Conservation (phyloP, 257 asterid species). For the Parsonsia alboflavescens region DNA sequence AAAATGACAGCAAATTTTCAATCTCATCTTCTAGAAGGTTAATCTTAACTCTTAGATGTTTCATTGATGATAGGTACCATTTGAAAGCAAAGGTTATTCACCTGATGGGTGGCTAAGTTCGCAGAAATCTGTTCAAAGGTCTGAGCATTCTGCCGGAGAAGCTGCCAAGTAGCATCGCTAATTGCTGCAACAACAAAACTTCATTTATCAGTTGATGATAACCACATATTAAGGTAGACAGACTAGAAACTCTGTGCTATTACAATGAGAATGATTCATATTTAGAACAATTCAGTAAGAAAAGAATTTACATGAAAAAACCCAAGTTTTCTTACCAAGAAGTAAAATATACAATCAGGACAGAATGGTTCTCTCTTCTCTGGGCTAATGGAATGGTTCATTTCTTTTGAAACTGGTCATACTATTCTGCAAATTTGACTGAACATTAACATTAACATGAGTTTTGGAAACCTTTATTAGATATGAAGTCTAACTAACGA, state of each 20-base stretch:
- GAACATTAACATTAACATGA: no score
- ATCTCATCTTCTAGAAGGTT: not conserved
- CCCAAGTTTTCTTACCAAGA: not conserved
- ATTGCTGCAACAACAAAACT: slow-evolving; percentile 31
- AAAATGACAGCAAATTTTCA: not conserved
- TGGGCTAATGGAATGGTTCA: not conserved
- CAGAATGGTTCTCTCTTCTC: not conserved
- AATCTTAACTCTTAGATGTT: not conserved
- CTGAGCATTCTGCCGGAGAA: slow-evolving; percentile 67
- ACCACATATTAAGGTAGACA: not conserved
- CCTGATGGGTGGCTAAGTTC: slow-evolving; percentile 63
- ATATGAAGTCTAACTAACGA: no score
- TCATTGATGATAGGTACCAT: not conserved
- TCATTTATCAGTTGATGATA: not conserved
- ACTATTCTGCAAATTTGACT: no score
- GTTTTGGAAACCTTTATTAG: no score
- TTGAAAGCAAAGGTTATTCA: slow-evolving; percentile 13
- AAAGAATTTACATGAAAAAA: not conserved
- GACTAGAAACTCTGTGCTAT: not conserved
- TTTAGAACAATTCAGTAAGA: not conserved
- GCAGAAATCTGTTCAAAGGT: slow-evolving; percentile 64
- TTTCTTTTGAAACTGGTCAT: no score
- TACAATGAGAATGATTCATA: not conserved
- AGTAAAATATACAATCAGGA: not conserved
- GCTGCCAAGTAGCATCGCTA: slow-evolving; percentile 46